A percentile compares a stretch with the other conserved stretches of the same genome.
Evolutionary conservation across 331 rosid species (phyloP).

Genomic region (Rosa hybrid): DNA sequence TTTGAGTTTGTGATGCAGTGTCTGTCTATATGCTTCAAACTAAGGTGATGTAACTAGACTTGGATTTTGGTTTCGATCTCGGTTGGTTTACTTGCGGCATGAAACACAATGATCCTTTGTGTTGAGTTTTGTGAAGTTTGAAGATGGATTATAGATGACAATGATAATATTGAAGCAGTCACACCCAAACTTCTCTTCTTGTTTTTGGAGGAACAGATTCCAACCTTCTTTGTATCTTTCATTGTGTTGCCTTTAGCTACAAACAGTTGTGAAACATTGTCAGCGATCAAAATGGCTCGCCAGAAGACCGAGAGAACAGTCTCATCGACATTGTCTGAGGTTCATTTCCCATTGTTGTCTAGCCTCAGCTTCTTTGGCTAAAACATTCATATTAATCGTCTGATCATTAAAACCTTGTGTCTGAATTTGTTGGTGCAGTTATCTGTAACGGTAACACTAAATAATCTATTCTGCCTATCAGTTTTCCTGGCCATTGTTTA

Average conservation of each 20-base stretch:
- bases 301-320: conserved; percentile 72
- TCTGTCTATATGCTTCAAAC: not conserved
- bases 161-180: no score
- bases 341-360: conserved; percentile 35
- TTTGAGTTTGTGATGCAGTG: no score
- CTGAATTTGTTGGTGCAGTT: conserved; percentile 52
- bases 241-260: conserved; percentile 81
- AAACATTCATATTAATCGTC: not conserved
- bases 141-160: not conserved
- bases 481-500: conserved; percentile 89
- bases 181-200: not conserved
- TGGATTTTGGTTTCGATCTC: not conserved
- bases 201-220: conserved; percentile 25
- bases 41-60: not conserved
- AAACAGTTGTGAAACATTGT: conserved; percentile 78
- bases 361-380: not conserved
- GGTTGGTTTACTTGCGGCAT: no score
- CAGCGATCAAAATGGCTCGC: conserved; percentile 81
- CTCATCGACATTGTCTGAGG: conserved; percentile 88
- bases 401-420: not conserved
- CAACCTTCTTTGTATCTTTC: conserved; percentile 88
- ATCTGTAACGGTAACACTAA: conserved; percentile 80
- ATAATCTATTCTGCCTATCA: no score
- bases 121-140: no score
- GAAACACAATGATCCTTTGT: no score